Evolutionary conservation across 163 green algal genomes (phyloP), one percentile per base, ranked within the genome.

Genomic region (Scenedesmus sp.): DNA sequence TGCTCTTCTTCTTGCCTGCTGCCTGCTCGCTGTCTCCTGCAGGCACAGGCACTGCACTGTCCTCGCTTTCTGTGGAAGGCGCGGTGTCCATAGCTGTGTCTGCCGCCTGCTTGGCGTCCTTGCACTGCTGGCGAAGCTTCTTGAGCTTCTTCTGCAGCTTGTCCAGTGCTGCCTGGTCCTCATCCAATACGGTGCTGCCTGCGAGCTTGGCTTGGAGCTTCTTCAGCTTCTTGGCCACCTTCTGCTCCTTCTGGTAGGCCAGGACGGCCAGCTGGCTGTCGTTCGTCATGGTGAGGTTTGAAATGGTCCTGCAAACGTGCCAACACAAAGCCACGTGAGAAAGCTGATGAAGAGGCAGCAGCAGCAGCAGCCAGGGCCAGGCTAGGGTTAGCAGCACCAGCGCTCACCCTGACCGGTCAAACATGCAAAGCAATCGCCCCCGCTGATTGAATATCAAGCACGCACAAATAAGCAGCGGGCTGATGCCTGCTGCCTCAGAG

Each of bases 131-230:
- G 12, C 85, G 64, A 20, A 92, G 77, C 88, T 88, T 92, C 46
- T 70, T 60, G 1, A 89, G 64, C 88, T 92, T 92, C n/a, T 86
- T 92, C 23, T 77, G 16, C 23, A 86, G 54, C 83, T 92, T 90
- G 56, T 55, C 82, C 18, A 94, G 15, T 60, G 79, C 60, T 64
- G 60, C 79, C 46, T 81, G 56, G 23, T 92, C 79, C 52, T 54
- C 88, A 56, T 92, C 88, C 46, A 62, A 83, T 8, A 60, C 87
- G 12, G n/a, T 54, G 15, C 64, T 70, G 85, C 64, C 76, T 59
- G 76, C 34, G 26, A 84, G 76, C 87, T 91, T 91, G 20, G 73
- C 73, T 64, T 91, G 87, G 34, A 91, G 87, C 88, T 92, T 92
- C 23, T 88, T 88, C n/a, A 89, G 66, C 64, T 88, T 92, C 82